Percentiles rank a stretch among this genome's conserved stretches.
Conservation (phyloP, 805 yeast genomes). For the Yamadazyma scolyti region DNA sequence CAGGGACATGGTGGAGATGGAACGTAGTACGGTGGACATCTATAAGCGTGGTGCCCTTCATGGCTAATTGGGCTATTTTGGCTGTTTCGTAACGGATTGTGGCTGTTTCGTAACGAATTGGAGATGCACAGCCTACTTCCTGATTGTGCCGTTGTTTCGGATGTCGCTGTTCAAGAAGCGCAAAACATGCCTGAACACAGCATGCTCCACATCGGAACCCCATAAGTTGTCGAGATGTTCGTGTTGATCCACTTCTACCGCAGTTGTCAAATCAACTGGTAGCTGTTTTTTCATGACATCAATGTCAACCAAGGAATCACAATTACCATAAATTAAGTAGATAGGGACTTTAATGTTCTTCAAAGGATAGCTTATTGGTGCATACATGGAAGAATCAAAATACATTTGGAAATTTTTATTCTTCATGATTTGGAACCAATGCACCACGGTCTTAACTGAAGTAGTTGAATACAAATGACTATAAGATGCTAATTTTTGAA, state of each 20-base stretch:
- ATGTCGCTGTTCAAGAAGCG: slow-evolving; percentile 8
- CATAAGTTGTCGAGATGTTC: slow-evolving; percentile 91
- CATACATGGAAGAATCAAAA: slow-evolving; percentile 48
- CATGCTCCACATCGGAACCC: slow-evolving; percentile 60
- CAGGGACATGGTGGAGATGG: too few species aligned
- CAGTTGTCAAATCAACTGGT: slow-evolving; percentile 49
- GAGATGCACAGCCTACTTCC: slow-evolving; percentile 3
- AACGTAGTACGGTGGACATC: too few species aligned
- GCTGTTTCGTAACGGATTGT: too few species aligned
- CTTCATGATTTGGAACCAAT: slow-evolving; percentile 89
- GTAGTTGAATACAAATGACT: slow-evolving; percentile 89
- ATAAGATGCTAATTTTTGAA: slow-evolving; percentile 77
- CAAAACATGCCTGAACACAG: slow-evolving; percentile 33
- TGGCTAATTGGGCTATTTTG: too few species aligned
- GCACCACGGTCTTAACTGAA: slow-evolving; percentile 89
- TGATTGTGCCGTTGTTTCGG: slow-evolving; percentile 4
- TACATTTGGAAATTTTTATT: slow-evolving; percentile 83
- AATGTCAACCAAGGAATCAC: slow-evolving; percentile 85
- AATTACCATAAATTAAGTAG: slow-evolving; percentile 71
- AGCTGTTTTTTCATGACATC: slow-evolving; percentile 66
- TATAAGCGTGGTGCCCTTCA: too few species aligned
- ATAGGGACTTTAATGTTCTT: slow-evolving; percentile 57
- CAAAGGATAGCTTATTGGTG: slow-evolving; percentile 37
- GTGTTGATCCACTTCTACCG: slow-evolving; percentile 60
- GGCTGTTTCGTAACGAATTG: not conserved